Percentiles rank a stretch among this genome's conserved stretches.
Evolutionary conservation across 129 eudicot genomes (phyloP).

Genomic region (Pseudognaphalium luteoalbum): DNA sequence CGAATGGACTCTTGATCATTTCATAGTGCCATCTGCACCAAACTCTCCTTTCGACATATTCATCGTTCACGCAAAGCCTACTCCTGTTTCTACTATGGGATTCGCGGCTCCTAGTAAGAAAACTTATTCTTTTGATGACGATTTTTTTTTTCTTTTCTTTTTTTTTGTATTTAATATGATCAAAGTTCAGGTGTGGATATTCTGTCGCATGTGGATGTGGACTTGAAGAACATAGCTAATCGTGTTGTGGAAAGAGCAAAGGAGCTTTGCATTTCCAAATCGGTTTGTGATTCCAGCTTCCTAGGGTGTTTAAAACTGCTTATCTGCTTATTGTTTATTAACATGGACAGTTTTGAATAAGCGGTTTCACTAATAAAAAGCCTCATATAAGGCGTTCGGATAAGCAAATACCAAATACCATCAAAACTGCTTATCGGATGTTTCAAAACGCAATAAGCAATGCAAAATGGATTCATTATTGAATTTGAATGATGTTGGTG

Average conservation of each 20-base stretch:
- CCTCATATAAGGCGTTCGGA: too few species aligned
- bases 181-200: slow-evolving; percentile 55
- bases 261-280: slow-evolving; percentile 61
- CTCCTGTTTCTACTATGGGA: neutral
- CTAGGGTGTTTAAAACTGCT: neutral
- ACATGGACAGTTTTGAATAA: too few species aligned
- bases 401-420: too few species aligned
- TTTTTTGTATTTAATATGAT: neutral
- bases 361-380: too few species aligned
- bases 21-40: neutral
- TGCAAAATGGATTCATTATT: neutral
- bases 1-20: slow-evolving; percentile 16
- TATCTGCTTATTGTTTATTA: too few species aligned
- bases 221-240: slow-evolving; percentile 73
- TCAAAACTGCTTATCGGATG: neutral
- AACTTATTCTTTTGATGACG: neutral
- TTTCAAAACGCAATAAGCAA: neutral
- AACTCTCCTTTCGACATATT: neutral
- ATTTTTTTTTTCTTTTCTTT: neutral
- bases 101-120: neutral
- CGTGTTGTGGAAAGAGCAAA: slow-evolving; percentile 62
- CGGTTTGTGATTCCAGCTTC: slow-evolving; percentile 38
- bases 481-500: neutral
- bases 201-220: slow-evolving; percentile 53
- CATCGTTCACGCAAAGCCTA: slow-evolving; percentile 5